Evolutionary conservation across 345 rosid species (phyloP).

Genomic region (Cardamine resedifolia): DNA sequence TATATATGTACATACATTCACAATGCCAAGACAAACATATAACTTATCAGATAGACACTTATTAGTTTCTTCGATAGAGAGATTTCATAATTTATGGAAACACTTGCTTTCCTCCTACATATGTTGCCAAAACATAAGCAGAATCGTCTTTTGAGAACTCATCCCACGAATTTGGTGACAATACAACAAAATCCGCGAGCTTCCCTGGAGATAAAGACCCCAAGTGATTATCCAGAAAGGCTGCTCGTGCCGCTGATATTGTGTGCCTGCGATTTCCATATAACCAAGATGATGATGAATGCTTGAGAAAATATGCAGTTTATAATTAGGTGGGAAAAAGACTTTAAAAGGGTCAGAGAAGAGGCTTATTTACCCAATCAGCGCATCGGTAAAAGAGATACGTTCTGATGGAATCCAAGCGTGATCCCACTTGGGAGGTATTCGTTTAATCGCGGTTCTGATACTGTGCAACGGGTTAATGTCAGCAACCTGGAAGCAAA

Average conservation of each 20-base stretch:
- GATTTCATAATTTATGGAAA: conserved; percentile 43
- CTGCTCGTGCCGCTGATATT: conserved; percentile 76
- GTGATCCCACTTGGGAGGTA: conserved; percentile 66
- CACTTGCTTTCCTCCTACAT: conserved; percentile 59
- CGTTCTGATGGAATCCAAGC: conserved; percentile 80
- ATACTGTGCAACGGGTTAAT: conserved; percentile 69
- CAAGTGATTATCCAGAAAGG: conserved; percentile 70
- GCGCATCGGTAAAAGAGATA: conserved; percentile 60
- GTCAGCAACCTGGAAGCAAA: conserved; percentile 55
- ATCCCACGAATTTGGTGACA: conserved; percentile 62
- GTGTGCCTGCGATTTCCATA: conserved; percentile 59
- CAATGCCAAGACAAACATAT: neutral
- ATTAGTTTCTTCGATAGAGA: neutral
- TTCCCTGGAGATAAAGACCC: conserved; percentile 80
- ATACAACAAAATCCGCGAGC: conserved; percentile 74
- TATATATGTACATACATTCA: too few relatives aligned
- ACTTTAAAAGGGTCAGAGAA: neutral
- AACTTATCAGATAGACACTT: neutral
- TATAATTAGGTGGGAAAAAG: too few relatives aligned
- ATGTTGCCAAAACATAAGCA: conserved; percentile 62
- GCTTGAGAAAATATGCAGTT: neutral
- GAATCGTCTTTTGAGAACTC: conserved; percentile 53
- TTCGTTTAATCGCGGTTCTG: conserved; percentile 69
- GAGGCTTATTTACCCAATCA: conserved; percentile 63
- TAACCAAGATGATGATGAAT: neutral